Conservation (phyloP, 2,329 filamentous ascomycete species). For the Scedosporium dehoogii region DNA sequence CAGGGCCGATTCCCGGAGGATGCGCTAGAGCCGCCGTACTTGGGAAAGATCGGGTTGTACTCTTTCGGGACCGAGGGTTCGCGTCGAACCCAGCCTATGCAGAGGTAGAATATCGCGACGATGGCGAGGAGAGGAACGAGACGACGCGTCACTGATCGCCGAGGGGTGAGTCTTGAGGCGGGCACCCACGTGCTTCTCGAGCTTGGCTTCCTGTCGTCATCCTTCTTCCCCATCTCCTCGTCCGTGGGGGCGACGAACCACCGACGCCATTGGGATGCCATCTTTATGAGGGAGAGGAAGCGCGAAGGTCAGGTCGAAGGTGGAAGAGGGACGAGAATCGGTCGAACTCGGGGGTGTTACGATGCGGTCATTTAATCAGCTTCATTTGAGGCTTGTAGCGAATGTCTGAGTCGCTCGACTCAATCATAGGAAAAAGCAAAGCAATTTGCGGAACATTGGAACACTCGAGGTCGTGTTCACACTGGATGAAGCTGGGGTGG, state of each 20-base stretch:
- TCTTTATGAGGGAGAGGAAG: background rate
- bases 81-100: conserved; percentile 50
- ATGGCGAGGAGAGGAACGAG: conserved; percentile 41
- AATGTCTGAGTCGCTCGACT: background rate
- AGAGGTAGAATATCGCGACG: conserved; percentile 27
- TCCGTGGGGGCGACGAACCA: conserved; percentile 37
- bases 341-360: background rate
- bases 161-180: conserved; percentile 22
- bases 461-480: background rate
- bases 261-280: conserved; percentile 6
- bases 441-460: background rate
- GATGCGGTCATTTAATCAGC: background rate
- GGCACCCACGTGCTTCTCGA: conserved; percentile 11
- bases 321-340: background rate
- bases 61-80: conserved; percentile 44
- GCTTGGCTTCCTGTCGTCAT: conserved; percentile 39
- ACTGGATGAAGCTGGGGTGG: too few relatives aligned
- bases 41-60: conserved; percentile 18
- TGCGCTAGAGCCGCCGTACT: conserved; percentile 2
- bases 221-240: conserved; percentile 49
- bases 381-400: background rate
- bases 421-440: conserved; percentile 1
- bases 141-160: conserved; percentile 33
- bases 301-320: background rate
- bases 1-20: conserved; percentile 8